These are phyloP conservation scores for Cladosporium colombiae DNA, from an alignment of 2,329 filamentous ascomycete genomes.

Conservation along the genomic window DNA sequence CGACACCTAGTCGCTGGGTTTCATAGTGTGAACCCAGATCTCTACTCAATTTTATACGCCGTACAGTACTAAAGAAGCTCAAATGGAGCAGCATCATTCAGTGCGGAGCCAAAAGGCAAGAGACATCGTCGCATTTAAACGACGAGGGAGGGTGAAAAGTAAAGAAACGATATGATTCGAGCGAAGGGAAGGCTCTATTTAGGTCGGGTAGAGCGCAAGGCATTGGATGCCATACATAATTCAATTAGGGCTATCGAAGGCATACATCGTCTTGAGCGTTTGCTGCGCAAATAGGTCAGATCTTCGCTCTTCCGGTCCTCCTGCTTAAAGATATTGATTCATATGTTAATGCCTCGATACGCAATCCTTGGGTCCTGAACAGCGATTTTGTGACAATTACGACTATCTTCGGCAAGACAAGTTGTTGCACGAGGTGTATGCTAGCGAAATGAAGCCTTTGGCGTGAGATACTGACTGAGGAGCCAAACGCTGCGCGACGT, in stretches of 20 bases:
- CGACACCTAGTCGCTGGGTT: background rate
- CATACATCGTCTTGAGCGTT: too few relatives aligned
- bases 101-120: background rate
- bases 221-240: background rate
- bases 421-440: too few relatives aligned
- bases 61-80: background rate
- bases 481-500: too few relatives aligned
- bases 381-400: too few relatives aligned
- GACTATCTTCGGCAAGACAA: too few relatives aligned
- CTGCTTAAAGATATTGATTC: too few relatives aligned
- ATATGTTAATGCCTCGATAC: too few relatives aligned
- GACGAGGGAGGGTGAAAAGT: background rate
- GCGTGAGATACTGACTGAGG: too few relatives aligned
- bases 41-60: background rate
- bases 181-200: background rate
- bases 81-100: background rate
- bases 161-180: background rate
- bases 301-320: too few relatives aligned
- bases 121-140: background rate
- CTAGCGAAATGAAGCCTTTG: too few relatives aligned
- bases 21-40: background rate
- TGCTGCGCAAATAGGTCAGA: too few relatives aligned
- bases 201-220: background rate
- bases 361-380: too few relatives aligned
- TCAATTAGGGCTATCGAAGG: background rate